A percentile compares a stretch with the other conserved stretches of the same genome.
These are phyloP conservation scores for Trebouxia sp. DNA, from an alignment of 139 green algal species.

Conservation along the genomic window DNA sequence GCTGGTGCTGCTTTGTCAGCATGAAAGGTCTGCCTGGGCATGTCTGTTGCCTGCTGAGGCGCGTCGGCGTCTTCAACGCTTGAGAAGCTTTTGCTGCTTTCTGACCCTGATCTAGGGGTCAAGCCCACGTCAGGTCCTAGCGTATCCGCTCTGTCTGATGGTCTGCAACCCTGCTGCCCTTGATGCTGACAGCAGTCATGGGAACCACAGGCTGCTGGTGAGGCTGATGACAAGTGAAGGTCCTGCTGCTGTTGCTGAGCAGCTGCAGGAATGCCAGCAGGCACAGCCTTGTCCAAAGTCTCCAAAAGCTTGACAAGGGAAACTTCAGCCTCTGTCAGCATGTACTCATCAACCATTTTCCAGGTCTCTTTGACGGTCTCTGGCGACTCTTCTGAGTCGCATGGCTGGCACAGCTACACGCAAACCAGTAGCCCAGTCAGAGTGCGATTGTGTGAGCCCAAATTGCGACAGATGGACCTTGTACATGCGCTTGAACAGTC, in stretches of 20 bases:
- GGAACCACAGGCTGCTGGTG: too few species aligned
- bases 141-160: too few species aligned
- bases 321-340: conserved; percentile 30
- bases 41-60: neutral
- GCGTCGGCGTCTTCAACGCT: neutral
- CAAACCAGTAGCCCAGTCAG: neutral
- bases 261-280: too few species aligned
- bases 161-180: too few species aligned
- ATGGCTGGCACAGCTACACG: neutral
- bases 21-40: too few species aligned
- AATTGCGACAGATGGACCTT: too few species aligned
- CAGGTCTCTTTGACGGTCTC: neutral
- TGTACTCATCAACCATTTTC: conserved; percentile 30
- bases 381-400: neutral
- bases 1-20: neutral
- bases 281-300: neutral
- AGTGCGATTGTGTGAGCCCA: too few species aligned
- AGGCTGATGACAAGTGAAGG: too few species aligned
- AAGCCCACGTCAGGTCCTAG: too few species aligned
- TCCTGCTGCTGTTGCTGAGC: too few species aligned
- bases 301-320: conserved; percentile 30
- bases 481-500: neutral
- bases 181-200: too few species aligned
- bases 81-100: neutral
- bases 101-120: too few species aligned